Evolutionary conservation across 2,329 filamentous ascomycete genomes (phyloP), one percentile per base, ranked within the genome.

Genomic region (Pseudogymnoascus pannorum): DNA sequence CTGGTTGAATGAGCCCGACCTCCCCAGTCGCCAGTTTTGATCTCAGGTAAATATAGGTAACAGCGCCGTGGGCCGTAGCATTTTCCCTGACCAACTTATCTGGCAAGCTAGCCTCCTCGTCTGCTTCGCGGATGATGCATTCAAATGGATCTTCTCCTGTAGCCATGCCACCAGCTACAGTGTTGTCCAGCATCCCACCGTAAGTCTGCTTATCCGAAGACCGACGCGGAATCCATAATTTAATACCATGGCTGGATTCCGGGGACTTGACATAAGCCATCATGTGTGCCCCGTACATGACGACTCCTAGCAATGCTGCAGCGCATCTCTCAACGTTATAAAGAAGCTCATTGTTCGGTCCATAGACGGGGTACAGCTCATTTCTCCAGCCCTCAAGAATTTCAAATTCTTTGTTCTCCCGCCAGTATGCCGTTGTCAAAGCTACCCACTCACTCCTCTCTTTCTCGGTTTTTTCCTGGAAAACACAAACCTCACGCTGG

Each of bases 121-220:
- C 87, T 2, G 88, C 87, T 75, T 99, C 94, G 60, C 93, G 85
- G 18, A 97, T 81, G 59, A 96, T 77, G 72, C 88, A 91, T 71
- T 93, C 91, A 57, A 92, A 87, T 0, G 90, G 88, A 20, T 81
- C 81, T 73, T 97, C 92, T 12, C 87, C 88, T 0, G 90, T 89
- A 72, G 88, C 86, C 67, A 97, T 86, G 0, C 91, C 87, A 0
- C 87, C 87, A 0, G 92, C 94, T 5, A 96, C 94, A 1, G 92
- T 92, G 73, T 97, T 99, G 74, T 99, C 94, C 66, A 99, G 79
- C 70, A 97, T 92, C n/a, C 88, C 83, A 0, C 88, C 87, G 71
- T 93, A 99, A 0, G 92, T 97, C 66, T 89, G 85, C 78, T 97
- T 99, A 62, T 79, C 83, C 58, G 78, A 79, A 11, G 92, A 84